phyloP scores from a whole-genome alignment of 345 rosid genomes.

The Hibiscus syriacus region DNA sequence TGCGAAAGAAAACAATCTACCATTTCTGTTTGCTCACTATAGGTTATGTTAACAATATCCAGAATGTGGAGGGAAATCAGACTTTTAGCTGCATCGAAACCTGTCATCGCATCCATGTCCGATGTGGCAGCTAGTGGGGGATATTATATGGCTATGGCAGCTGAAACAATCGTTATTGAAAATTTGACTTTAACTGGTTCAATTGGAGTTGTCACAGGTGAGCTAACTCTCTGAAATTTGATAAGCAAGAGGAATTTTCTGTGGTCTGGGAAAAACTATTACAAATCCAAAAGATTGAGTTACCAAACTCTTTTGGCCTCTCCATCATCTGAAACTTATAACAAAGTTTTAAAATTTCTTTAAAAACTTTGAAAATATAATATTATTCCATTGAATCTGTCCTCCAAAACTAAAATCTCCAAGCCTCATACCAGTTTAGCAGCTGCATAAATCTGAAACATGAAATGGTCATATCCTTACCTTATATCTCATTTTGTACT shows the following conservation, averaged over 20 bases:
- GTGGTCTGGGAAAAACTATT: not conserved
- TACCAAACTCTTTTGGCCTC: not conserved
- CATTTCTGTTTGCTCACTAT: not conserved
- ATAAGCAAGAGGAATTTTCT: not conserved
- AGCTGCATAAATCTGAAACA: not conserved
- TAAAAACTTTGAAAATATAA: not conserved
- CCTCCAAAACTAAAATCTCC: not conserved
- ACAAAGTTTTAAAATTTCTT: not conserved
- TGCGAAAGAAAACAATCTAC: not conserved
- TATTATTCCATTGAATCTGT: not conserved
- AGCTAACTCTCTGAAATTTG: slow-evolving; percentile 11
- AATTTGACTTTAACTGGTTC: slow-evolving; percentile 7
- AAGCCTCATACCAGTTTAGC: not conserved
- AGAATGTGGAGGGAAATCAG: slow-evolving; percentile 49
- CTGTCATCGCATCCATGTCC: not conserved
- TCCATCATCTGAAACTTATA: not conserved
- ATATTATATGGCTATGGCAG: slow-evolving; percentile 95
- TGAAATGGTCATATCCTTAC: not conserved
- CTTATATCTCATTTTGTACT: not conserved
- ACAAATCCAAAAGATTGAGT: not conserved
- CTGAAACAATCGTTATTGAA: not conserved
- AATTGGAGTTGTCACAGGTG: slow-evolving; percentile 68
- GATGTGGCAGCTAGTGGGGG: slow-evolving; percentile 55
- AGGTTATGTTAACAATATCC: slow-evolving; percentile 16
- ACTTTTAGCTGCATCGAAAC: slow-evolving; percentile 1